phyloP scores from a whole-genome alignment of 2,329 filamentous ascomycete species.

The Sporothrix brasiliensis region DNA sequence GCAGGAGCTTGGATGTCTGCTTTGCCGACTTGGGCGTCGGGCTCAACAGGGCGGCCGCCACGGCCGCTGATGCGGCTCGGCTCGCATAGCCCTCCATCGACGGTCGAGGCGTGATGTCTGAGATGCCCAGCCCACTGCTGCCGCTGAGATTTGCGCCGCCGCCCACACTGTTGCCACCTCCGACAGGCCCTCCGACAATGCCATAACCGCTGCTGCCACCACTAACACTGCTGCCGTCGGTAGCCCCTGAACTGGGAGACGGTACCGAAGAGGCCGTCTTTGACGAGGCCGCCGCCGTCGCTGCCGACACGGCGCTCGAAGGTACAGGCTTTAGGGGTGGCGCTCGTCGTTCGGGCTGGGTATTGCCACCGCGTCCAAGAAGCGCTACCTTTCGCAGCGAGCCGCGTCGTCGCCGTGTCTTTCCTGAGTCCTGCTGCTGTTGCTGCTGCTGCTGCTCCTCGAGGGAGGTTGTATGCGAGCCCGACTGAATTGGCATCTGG shows the following conservation, averaged over 20 bases:
- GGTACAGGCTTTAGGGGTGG: background rate
- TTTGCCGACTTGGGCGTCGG: constrained; percentile 31
- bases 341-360: constrained; percentile 57
- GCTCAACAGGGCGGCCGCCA: constrained; percentile 25
- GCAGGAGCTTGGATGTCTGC: constrained; percentile 25
- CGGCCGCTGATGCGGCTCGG: constrained; percentile 37
- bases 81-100: constrained; percentile 53
- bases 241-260: background rate
- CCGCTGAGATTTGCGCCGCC: constrained; percentile 22
- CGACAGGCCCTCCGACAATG: background rate
- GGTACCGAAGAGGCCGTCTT: background rate
- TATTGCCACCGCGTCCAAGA: constrained; percentile 66
- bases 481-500: constrained; percentile 33
- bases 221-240: constrained; percentile 31
- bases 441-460: constrained; percentile 31
- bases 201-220: background rate
- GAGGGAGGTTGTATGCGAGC: constrained; percentile 28
- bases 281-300: constrained; percentile 17
- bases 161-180: constrained; percentile 34
- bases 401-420: constrained; percentile 72
- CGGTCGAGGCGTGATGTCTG: constrained; percentile 51
- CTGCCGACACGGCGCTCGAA: constrained; percentile 19
- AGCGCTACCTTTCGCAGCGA: constrained; percentile 86
- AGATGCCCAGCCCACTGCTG: constrained; percentile 49
- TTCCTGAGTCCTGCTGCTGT: constrained; percentile 49